Base-by-base conservation (phyloP, 805 yeast species). In the Candida sanyiensis region DNA sequence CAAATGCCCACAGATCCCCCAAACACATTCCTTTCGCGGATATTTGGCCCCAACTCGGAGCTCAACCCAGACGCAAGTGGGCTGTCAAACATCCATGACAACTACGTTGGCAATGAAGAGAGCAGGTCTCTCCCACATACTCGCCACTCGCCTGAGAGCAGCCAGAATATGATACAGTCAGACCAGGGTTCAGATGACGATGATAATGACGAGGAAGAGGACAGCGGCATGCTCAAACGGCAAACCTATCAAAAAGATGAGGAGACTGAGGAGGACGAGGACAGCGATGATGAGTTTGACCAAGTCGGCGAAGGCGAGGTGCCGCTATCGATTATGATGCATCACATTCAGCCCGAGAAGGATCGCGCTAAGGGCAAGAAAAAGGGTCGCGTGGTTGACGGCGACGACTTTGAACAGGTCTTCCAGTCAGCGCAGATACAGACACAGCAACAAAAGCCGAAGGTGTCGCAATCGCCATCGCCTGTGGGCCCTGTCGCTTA, bases 1-100 rank as follows among this genome's bases (percentile, higher is more conserved):
- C n/a, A n/a, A n/a, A 52, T 51, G 47, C 17, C 47, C 9, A 33
- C 45, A 11, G 50, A 46, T 23, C 41, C 50, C 13, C 51, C 47
- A 6, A 77, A 76, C 48, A 78, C 83, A 6, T 79, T 79, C 50
- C 63, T 79, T 43, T 76, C 82, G 8, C 64, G 84, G 29, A 81
- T 79, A 17, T 77, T 79, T 58, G 85, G 83, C 4, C 54, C 62
- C 34, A 55, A 58, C 28, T 63, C 67, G 8, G 52, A 57, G 4
- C 51, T 42, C 19, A 54, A 49, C 15, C 43, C 30, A 12, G 45
- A 35, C 11, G 57, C 48, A 16, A 38, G 49, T 4, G 58, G 50
- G 33, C 30, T 50, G 18, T 49, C 56, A 4, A 41, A 49, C 19
- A 33, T 52, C 10, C 33, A 39, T 7, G 42, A 39, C 33, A 38